A percentile compares a stretch with the other conserved stretches of the same genome.
Evolutionary conservation across 176 grass and related monocot species (phyloP).

Genomic region (Echinochloa phyllopogon): DNA sequence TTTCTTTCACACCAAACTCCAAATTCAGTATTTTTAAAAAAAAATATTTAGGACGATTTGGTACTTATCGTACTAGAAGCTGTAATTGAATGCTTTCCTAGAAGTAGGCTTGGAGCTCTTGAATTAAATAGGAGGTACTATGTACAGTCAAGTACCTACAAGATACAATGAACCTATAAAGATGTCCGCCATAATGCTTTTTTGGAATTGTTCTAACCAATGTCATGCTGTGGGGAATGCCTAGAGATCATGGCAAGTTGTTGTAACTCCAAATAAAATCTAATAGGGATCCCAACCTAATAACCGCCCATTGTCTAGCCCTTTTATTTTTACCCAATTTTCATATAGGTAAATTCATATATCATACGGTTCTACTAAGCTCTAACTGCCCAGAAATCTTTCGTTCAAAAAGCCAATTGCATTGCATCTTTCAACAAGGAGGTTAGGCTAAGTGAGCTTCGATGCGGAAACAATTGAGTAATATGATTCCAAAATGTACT

Average conservation of each 20-base stretch:
- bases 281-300: not conserved
- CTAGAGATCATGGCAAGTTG: not conserved
- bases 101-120: not conserved
- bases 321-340: not conserved
- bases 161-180: conserved; percentile 37
- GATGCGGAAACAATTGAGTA: not conserved
- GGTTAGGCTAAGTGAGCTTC: not conserved
- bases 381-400: not conserved
- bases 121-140: not conserved
- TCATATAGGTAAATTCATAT: not conserved
- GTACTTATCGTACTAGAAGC: not conserved
- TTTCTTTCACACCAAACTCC: not conserved
- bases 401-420: not conserved
- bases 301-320: not conserved
- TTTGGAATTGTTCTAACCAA: not conserved
- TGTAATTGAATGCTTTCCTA: not conserved
- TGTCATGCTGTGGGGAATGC: not conserved
- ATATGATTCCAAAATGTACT: not conserved
- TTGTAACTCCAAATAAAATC: not conserved
- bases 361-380: not conserved
- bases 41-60: not conserved
- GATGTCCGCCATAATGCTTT: not conserved
- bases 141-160: not conserved
- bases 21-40: not conserved
- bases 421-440: not conserved